Evolutionary conservation across 495 filamentous ascomycete species (phyloP).

Genomic region (Trypethelium eluteriae): DNA sequence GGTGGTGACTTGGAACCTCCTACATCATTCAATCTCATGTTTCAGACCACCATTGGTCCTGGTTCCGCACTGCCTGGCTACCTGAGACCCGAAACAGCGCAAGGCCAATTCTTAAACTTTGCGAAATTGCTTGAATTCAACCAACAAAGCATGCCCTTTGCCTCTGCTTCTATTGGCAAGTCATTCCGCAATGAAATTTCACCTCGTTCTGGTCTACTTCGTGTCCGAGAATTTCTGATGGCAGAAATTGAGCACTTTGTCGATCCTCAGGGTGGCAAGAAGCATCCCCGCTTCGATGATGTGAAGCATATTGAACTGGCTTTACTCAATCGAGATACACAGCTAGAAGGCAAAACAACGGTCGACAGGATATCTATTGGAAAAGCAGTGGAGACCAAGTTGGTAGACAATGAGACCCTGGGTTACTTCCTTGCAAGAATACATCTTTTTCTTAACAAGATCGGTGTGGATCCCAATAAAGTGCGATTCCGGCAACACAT

Average conservation of each 20-base stretch:
- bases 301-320: conserved; percentile 59
- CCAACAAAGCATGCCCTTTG: conserved; percentile 65
- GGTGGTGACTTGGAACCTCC: conserved; percentile 55
- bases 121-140: conserved; percentile 73
- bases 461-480: conserved; percentile 63
- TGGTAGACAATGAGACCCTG: conserved; percentile 80
- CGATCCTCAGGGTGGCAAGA: conserved; percentile 64
- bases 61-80: conserved; percentile 57
- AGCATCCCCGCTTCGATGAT: conserved; percentile 60
- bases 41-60: conserved; percentile 62
- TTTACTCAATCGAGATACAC: conserved; percentile 62
- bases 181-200: conserved; percentile 71
- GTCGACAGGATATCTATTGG: conserved; percentile 55
- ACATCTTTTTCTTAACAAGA: conserved; percentile 60
- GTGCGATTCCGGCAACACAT: conserved; percentile 81
- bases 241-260: conserved; percentile 75
- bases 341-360: conserved; percentile 61
- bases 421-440: conserved; percentile 80
- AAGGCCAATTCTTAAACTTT: conserved; percentile 71
- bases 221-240: conserved; percentile 68
- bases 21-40: conserved; percentile 68
- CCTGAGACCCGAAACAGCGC: conserved; percentile 60
- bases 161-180: conserved; percentile 68
- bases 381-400: conserved; percentile 57
- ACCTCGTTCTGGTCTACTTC: conserved; percentile 56